Evolutionary conservation across 2,329 filamentous ascomycete species (phyloP).

Genomic region (Neopestalotiopsis sp.): DNA sequence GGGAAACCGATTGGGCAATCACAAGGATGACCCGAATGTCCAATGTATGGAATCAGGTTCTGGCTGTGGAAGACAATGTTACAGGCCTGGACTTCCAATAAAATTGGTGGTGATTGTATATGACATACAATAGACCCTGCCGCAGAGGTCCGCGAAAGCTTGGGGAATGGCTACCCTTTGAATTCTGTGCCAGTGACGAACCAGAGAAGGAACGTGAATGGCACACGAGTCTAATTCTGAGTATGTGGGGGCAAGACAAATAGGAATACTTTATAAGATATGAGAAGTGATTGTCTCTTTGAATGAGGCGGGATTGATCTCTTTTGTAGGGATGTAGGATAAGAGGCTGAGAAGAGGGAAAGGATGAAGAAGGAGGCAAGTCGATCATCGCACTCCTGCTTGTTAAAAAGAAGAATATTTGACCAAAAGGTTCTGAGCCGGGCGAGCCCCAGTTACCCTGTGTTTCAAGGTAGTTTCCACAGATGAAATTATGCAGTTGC

Average conservation of each 20-base stretch:
- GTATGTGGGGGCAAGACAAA: background rate
- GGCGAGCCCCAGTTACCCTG: background rate
- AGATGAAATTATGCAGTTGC: background rate
- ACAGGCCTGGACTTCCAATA: no score
- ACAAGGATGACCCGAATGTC: no score
- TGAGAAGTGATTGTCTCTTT: background rate
- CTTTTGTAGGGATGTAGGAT: background rate
- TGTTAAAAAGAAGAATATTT: background rate
- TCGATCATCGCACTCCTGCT: background rate
- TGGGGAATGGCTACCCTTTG: no score
- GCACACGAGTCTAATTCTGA: background rate
- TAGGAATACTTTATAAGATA: background rate
- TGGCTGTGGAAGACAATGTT: no score
- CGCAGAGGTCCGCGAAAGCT: no score
- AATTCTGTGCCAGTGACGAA: background rate
- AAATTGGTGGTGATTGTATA: no score
- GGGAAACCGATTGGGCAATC: no score
- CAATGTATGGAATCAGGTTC: no score
- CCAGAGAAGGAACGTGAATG: background rate
- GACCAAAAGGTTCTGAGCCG: background rate
- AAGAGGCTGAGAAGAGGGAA: background rate
- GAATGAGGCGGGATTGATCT: background rate
- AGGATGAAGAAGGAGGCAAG: background rate
- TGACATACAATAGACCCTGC: no score
- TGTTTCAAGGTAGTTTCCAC: background rate